Percentiles rank a stretch among this genome's conserved stretches.
These are phyloP conservation scores for Cajanus cajan DNA, from an alignment of 306 rosid species.

Conservation along the genomic window DNA sequence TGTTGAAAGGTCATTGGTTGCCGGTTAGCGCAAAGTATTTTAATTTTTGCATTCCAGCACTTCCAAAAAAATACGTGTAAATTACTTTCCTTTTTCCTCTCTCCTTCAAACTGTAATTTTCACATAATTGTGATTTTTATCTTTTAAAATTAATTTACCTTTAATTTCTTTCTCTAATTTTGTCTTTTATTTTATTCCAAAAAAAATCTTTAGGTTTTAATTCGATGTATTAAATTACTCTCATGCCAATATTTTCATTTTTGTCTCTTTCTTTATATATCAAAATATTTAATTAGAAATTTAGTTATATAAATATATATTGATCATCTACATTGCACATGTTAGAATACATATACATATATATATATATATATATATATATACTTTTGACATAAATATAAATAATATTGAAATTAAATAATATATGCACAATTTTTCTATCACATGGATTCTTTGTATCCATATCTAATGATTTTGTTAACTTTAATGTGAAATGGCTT, in stretches of 20 bases:
- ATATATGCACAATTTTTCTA: not conserved
- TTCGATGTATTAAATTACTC: too few relatives aligned
- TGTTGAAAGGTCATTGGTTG: not conserved
- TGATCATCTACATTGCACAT: too few relatives aligned
- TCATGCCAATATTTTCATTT: not conserved
- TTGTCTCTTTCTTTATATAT: too few relatives aligned
- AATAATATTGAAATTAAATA: too few relatives aligned
- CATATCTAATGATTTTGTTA: not conserved
- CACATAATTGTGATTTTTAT: not conserved
- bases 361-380: too few relatives aligned
- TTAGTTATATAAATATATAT: too few relatives aligned
- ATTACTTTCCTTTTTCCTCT: too few relatives aligned
- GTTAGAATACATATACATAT: too few relatives aligned
- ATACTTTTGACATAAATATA: too few relatives aligned
- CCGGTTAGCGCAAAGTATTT: not conserved
- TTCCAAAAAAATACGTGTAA: not conserved
- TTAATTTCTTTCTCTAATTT: not conserved
- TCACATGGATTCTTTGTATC: constrained; percentile 11
- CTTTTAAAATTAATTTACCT: not conserved
- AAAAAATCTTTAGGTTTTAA: not conserved
- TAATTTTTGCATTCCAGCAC: not conserved
- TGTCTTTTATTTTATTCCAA: not conserved
- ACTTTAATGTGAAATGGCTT: constrained; percentile 21
- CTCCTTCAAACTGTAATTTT: not conserved
- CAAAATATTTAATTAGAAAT: too few relatives aligned